Percentiles rank a stretch among this genome's conserved stretches.
phyloP scores from a whole-genome alignment of 805 yeast genomes.

The Cyberlindnera subsufficiens region DNA sequence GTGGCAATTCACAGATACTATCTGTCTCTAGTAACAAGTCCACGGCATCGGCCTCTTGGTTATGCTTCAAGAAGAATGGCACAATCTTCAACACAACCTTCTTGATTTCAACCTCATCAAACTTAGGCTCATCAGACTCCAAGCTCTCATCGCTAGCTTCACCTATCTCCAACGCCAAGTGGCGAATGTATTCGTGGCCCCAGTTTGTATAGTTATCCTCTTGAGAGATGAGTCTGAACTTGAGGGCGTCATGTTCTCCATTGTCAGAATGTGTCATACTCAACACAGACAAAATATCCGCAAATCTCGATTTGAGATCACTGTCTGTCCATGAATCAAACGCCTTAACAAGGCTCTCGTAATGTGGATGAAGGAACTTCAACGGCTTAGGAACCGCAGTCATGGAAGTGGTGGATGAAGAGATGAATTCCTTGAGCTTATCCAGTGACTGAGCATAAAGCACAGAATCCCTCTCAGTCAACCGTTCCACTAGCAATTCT shows the following conservation, averaged over 20 bases:
- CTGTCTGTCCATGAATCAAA: slow-evolving; percentile 61
- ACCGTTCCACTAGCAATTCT: slow-evolving; percentile 78
- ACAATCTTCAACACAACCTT: slow-evolving; percentile 70
- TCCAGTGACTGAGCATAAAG: slow-evolving; percentile 58
- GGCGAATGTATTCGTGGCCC: slow-evolving; percentile 99
- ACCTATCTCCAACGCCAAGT: slow-evolving; percentile 91
- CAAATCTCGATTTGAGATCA: slow-evolving; percentile 49
- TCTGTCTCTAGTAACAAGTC: slow-evolving; percentile 90
- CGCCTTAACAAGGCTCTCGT: slow-evolving; percentile 56
- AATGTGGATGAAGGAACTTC: slow-evolving; percentile 89
- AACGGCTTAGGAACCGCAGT: slow-evolving; percentile 99
- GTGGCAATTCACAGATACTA: slow-evolving; percentile 72
- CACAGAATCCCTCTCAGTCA: slow-evolving; percentile 44
- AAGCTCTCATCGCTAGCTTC: slow-evolving; percentile 59
- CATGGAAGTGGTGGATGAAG: slow-evolving; percentile 95
- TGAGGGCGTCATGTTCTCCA: slow-evolving; percentile 72
- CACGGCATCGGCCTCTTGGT: slow-evolving; percentile 98
- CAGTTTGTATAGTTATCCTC: slow-evolving; percentile 66
- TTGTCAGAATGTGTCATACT: slow-evolving; percentile 92
- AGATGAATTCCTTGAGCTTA: slow-evolving; percentile 68
- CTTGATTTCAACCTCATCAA: slow-evolving; percentile 40
- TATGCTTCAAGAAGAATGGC: slow-evolving; percentile 86
- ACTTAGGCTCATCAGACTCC: slow-evolving; percentile 13
- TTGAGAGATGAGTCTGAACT: slow-evolving; percentile 64
- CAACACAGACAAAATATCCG: slow-evolving; percentile 86